Evolutionary conservation across 345 rosid species (phyloP).

Genomic region (Camelina neglecta): DNA sequence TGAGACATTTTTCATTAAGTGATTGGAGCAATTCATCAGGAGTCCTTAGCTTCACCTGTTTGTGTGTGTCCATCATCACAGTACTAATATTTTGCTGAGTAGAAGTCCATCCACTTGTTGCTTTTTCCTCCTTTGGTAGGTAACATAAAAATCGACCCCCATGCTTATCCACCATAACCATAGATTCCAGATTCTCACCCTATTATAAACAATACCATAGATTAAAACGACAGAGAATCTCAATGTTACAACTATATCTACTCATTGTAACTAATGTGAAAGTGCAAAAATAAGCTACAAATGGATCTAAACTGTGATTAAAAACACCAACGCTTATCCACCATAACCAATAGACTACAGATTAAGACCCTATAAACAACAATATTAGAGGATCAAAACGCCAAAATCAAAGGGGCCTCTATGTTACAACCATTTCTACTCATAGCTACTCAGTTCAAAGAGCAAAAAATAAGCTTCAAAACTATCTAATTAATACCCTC

Average conservation of each 20-base stretch:
- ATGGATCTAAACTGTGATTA: neutral
- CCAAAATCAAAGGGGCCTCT: neutral
- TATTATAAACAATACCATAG: slow-evolving; percentile 3
- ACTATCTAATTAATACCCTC: too few relatives aligned
- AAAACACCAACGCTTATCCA: slow-evolving; percentile 35
- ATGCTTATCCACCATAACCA: slow-evolving; percentile 67
- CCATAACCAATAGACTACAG: neutral
- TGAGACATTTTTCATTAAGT: slow-evolving; percentile 62
- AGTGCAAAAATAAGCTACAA: neutral
- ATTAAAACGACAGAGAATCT: neutral
- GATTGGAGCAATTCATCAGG: slow-evolving; percentile 89
- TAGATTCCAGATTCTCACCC: slow-evolving; percentile 80
- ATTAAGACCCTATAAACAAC: neutral
- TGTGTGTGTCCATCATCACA: slow-evolving; percentile 81
- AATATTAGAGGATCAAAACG: neutral
- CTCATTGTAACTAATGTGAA: neutral
- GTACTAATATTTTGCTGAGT: slow-evolving; percentile 64
- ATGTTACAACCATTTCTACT: neutral
- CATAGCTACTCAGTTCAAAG: neutral
- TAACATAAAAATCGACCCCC: slow-evolving; percentile 68
- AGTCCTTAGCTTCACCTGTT: slow-evolving; percentile 71
- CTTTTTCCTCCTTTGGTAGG: slow-evolving; percentile 83
- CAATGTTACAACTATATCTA: neutral
- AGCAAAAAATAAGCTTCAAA: neutral
- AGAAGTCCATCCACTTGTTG: slow-evolving; percentile 53